phyloP scores from a whole-genome alignment of 371 early-diverging fungal species.

The Apophysomyces variabilis region DNA sequence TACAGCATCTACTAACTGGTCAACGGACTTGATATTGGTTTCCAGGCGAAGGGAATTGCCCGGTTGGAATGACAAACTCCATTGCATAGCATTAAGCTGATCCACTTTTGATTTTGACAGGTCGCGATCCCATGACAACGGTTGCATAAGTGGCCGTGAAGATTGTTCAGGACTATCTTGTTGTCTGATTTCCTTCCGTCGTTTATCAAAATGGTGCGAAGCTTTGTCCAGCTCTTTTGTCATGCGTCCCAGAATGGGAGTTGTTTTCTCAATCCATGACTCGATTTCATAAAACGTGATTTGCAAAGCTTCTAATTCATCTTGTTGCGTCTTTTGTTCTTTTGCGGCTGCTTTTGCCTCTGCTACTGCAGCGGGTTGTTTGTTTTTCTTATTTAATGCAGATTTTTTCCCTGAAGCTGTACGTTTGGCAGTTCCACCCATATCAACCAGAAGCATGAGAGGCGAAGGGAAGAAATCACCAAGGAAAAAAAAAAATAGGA shows the following conservation, averaged over 20 bases:
- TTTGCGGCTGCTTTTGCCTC: slow-evolving; percentile 40
- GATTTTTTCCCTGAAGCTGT: slow-evolving; percentile 14
- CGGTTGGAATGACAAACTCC: slow-evolving; percentile 49
- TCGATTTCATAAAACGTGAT: slow-evolving; percentile 60
- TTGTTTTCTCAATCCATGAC: slow-evolving; percentile 55
- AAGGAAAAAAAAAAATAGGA: slow-evolving; percentile 2
- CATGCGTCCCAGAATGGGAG: slow-evolving; percentile 49
- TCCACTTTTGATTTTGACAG: slow-evolving; percentile 1
- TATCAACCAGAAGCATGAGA: slow-evolving; percentile 21
- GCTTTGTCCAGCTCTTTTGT: slow-evolving; percentile 55
- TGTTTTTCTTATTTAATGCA: slow-evolving; percentile 12
- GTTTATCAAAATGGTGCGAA: slow-evolving; percentile 44
- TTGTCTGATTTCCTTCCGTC: slow-evolving; percentile 19
- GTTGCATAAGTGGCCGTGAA: background rate
- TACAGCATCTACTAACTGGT: slow-evolving; percentile 55
- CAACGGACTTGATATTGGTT: slow-evolving; percentile 54
- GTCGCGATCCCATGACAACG: slow-evolving; percentile 1
- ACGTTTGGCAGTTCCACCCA: slow-evolving; percentile 22
- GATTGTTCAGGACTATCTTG: background rate
- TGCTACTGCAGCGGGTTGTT: slow-evolving; percentile 5
- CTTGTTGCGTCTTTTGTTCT: slow-evolving; percentile 38
- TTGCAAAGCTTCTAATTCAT: slow-evolving; percentile 53
- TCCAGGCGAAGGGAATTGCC: slow-evolving; percentile 46
- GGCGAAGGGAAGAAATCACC: slow-evolving; percentile 4
- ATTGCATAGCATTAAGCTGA: slow-evolving; percentile 38